A percentile compares a stretch with the other conserved stretches of the same genome.
Conservation (phyloP, 352 stramenopile genomes). For the Pythium biforme region DNA sequence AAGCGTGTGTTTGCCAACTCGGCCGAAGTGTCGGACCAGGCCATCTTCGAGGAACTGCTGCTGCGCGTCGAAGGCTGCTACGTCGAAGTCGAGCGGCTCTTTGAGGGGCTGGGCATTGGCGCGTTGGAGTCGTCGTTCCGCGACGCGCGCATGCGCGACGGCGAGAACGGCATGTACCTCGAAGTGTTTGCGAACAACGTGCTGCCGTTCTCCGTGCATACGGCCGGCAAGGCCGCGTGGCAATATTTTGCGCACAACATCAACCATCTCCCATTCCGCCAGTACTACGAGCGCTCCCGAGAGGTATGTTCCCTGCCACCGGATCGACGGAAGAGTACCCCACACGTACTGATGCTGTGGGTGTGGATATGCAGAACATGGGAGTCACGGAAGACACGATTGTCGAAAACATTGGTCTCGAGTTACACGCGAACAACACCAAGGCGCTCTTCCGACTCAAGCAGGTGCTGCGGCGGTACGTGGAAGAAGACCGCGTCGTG, state of each 20-base stretch:
- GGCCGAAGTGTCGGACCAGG: conserved; percentile 5
- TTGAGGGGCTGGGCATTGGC: conserved; percentile 21
- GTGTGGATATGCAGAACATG: conserved; percentile 14
- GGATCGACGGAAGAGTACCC: too few species aligned
- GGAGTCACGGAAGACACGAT: conserved; percentile 48
- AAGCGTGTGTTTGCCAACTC: conserved; percentile 25
- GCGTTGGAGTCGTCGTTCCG: conserved; percentile 24
- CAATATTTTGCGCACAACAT: conserved; percentile 28
- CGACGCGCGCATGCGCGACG: conserved; percentile 24
- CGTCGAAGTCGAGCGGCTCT: conserved; percentile 24
- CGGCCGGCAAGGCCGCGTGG: conserved; percentile 24
- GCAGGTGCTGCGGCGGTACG: conserved; percentile 53
- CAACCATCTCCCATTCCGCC: conserved; percentile 28
- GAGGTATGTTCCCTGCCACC: conserved; percentile 19
- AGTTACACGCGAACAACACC: conserved; percentile 46
- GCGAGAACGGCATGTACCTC: conserved; percentile 29
- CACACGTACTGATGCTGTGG: conserved; percentile 1
- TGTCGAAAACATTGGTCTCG: conserved; percentile 56
- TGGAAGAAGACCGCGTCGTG: conserved; percentile 46
- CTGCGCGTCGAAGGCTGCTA: conserved; percentile 29
- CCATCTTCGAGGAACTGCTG: conserved; percentile 27
- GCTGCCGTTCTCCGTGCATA: conserved; percentile 24
- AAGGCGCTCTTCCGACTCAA: conserved; percentile 48
- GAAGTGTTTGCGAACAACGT: conserved; percentile 31
- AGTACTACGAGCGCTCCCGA: conserved; percentile 27